phyloP scores from a whole-genome alignment of 2,329 filamentous ascomycete genomes.

The Alternaria atra region DNA sequence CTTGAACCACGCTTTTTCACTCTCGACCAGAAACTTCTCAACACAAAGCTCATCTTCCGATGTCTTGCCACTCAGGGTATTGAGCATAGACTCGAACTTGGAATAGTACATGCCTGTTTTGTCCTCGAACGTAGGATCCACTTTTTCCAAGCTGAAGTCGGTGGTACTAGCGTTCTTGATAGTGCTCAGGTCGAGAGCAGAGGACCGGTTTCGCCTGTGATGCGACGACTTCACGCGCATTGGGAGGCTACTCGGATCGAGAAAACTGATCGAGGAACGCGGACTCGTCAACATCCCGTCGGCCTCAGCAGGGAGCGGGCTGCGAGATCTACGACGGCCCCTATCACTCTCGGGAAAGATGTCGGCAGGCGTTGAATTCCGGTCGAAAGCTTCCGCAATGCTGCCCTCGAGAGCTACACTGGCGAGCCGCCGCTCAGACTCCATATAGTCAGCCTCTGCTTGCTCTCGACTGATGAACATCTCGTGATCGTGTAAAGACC shows the following conservation, averaged over 20 bases:
- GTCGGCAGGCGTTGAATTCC: not conserved
- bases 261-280: not conserved
- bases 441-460: not conserved
- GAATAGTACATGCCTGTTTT: not conserved
- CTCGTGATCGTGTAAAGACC: not conserved
- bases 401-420: not conserved
- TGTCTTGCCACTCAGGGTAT: constrained; percentile 61
- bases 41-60: constrained; percentile 69
- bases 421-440: not conserved
- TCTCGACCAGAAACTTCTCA: constrained; percentile 70
- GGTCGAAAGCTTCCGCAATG: not conserved
- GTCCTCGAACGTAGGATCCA: not conserved
- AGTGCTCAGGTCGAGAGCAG: not conserved
- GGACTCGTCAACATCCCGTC: not conserved
- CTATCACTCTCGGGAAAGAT: not conserved
- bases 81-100: not conserved
- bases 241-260: not conserved
- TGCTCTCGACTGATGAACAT: not conserved
- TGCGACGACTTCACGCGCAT: not conserved
- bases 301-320: not conserved
- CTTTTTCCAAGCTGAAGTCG: not conserved
- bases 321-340: not conserved
- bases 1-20: constrained; percentile 72
- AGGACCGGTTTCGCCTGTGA: not conserved
- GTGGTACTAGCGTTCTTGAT: not conserved